Evolutionary conservation across 129 eudicot species (phyloP), one percentile per base, ranked within the genome.

Genomic region (carrot (Daucus carota)): DNA sequence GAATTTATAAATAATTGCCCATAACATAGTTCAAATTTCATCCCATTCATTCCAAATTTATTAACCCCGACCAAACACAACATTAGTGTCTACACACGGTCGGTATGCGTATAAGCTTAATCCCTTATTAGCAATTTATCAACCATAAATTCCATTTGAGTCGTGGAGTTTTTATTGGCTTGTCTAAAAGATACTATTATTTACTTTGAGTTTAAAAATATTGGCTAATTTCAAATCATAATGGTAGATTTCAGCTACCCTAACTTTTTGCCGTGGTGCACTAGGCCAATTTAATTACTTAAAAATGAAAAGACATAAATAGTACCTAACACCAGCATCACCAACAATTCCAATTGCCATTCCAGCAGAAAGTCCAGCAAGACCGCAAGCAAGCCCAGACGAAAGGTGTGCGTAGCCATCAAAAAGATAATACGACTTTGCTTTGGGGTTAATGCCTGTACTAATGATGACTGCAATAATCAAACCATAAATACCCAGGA

Each of bases 321-420:
- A 81, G 60, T 84, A 87, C 91, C 91, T 87, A 62, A 87, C 91
- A 87, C 91, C 91, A 8, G 91, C 91, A 84, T 84, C 88, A 75
- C 88, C 87, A 75, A 84, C 87, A 59, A 84, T 84, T 33, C 87
- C 87, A n/a, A 84, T 84, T 4, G 87, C 87, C 88, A 84, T 84
- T 65, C 88, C 88, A 59, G 88, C 88, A 71, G 88, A 84, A 9
- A 84, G 73, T 65, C 88, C 88, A 72, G 88, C 88, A 81, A 84
- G 73, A 70, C 73, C 73, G 40, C 73, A 70, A 70, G 73, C 73
- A 72, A 88, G 80, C 44, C 89, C 87, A 33, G 89, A 88, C 0
- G 89, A 88, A 44, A 88, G 86, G 72, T 88, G 92, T 2, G 89
- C 89, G 22, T 88, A 88, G 20, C 92, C 92, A 83, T 88, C 92